Base-by-base conservation (phyloP, 2,329 filamentous ascomycete species). In the Pestalotiopsis sp. region DNA sequence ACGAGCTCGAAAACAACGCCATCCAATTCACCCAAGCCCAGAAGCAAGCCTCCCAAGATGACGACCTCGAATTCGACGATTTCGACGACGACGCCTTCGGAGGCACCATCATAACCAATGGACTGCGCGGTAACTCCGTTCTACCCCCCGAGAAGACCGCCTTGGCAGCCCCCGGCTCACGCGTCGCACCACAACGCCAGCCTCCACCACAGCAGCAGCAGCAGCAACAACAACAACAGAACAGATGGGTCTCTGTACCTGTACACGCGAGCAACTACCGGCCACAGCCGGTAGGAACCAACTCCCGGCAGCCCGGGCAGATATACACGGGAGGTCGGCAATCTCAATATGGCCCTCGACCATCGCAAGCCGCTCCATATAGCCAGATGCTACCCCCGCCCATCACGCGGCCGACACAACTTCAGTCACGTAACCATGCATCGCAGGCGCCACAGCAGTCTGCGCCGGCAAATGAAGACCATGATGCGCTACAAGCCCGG, bases 1-100 rank as follows among this genome's bases (percentile, higher is more conserved):
- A 88, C 72, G 88, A 90, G 75, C 85, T 92, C 70, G 89, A 92
- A 75, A 85, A 86, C 73, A 85, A 86, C 74, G 89, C 89, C 52
- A 87, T 91, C 70, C 85, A 86, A 71, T 84, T 84, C 71, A 91
- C 89, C 4, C 87, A 89, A 71, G 82, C 80, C 40, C 81, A 79
- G 58, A 75, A 75, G 65, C 73, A 66, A 70, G 74, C 62, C 71
- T 74, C 64, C 3, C 71, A 71, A 58, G 61, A 64, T 9, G 76
- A 35, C 30, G 30, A 77, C 20, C 74, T 78, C 55, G 78, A 82
- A 24, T 80, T 81, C 58, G 79, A 81, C n/a, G 82, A 81, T 72
- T 81, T 85, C 66, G 85, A 87, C 52, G 85, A 88, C 56, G 86
- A 88, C 67, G 86, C 88, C 64, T 79, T 90, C 59, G 87, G 89